Evolutionary conservation across 495 filamentous ascomycete species (phyloP).

Genomic region (Diplogelasinospora grovesii): DNA sequence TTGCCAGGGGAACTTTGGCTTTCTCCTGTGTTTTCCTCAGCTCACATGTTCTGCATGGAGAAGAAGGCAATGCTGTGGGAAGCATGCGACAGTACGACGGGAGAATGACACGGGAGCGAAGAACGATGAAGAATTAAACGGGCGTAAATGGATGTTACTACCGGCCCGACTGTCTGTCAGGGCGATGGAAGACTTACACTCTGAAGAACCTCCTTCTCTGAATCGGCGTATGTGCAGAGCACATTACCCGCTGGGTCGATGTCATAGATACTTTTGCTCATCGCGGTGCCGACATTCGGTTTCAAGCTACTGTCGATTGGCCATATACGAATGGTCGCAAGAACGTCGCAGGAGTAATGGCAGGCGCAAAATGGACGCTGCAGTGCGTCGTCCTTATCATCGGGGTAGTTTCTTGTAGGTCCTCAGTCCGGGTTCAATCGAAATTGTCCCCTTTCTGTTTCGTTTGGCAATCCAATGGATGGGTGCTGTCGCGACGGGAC

Average conservation of each 20-base stretch:
- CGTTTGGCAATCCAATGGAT: too few relatives aligned
- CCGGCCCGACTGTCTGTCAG: too few relatives aligned
- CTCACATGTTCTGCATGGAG: background rate
- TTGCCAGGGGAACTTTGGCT: conserved; percentile 22
- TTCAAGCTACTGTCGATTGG: too few relatives aligned
- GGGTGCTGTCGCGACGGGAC: too few relatives aligned
- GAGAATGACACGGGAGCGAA: too few relatives aligned
- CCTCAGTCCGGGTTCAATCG: too few relatives aligned
- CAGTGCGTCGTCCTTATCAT: too few relatives aligned
- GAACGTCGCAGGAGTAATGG: background rate
- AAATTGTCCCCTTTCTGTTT: too few relatives aligned
- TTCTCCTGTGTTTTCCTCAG: conserved; percentile 25
- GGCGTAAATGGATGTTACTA: too few relatives aligned
- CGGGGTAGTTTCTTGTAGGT: too few relatives aligned
- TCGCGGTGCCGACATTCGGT: conserved; percentile 15
- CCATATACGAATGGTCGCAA: background rate
- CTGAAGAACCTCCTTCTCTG: conserved; percentile 10
- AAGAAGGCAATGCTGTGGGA: background rate
- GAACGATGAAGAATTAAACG: too few relatives aligned
- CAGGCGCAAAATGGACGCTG: background rate
- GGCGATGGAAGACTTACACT: conserved; percentile 1
- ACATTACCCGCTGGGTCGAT: conserved; percentile 34
- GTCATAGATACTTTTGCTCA: conserved; percentile 28
- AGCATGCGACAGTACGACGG: background rate
- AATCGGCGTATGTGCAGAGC: conserved; percentile 26